Conservation (phyloP, 805 yeast species). For the Pichia sporocuriosa region DNA sequence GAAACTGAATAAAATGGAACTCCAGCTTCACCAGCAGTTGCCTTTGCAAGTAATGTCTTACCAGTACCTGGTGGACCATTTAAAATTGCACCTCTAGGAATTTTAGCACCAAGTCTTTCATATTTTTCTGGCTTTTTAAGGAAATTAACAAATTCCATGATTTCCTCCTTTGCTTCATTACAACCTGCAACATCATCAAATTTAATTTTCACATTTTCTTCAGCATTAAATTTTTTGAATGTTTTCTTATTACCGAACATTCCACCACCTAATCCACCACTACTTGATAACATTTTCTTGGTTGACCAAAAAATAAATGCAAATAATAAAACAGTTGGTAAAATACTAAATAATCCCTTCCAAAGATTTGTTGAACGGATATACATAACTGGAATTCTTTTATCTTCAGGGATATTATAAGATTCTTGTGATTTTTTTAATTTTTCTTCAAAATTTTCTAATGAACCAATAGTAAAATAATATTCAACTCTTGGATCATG, state of each 20-base stretch:
- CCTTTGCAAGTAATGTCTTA: slow-evolving; percentile 86
- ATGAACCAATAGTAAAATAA: slow-evolving; percentile 80
- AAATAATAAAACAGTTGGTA: slow-evolving; percentile 74
- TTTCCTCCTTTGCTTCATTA: slow-evolving; percentile 90
- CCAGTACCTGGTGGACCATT: slow-evolving; percentile 98
- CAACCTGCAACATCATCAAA: slow-evolving; percentile 93
- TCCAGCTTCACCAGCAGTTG: slow-evolving; percentile 95
- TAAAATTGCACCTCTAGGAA: slow-evolving; percentile 90
- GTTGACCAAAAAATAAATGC: slow-evolving; percentile 73
- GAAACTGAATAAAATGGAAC: slow-evolving; percentile 89
- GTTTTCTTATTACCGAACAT: slow-evolving; percentile 66
- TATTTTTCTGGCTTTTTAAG: slow-evolving; percentile 79
- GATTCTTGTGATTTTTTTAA: slow-evolving; percentile 66
- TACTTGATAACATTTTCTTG: slow-evolving; percentile 45
- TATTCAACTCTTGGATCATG: slow-evolving; percentile 26
- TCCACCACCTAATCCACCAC: slow-evolving; percentile 53
- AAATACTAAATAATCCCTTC: slow-evolving; percentile 57
- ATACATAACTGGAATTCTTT: slow-evolving; percentile 73
- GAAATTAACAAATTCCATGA: slow-evolving; percentile 90
- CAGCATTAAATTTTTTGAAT: slow-evolving; percentile 78
- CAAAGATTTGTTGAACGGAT: slow-evolving; percentile 61
- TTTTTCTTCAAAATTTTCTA: slow-evolving; percentile 79
- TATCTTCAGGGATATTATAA: slow-evolving; percentile 57
- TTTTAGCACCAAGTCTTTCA: slow-evolving; percentile 85
- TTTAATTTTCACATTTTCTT: slow-evolving; percentile 71